Base-by-base conservation (phyloP, 2,329 filamentous ascomycete genomes). In the Phoma sp. region DNA sequence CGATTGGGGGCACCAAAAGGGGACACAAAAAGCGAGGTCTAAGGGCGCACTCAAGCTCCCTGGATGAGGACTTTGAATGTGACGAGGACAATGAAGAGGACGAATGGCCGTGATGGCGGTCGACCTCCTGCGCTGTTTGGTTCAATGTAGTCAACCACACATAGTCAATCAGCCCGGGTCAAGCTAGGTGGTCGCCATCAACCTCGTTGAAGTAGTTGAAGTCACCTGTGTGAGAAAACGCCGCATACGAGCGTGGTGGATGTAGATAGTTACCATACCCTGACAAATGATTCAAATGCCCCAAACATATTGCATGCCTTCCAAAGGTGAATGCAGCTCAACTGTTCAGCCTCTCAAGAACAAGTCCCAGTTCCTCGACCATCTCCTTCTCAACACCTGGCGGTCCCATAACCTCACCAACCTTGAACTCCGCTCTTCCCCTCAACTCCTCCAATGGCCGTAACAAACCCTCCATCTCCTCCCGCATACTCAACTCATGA, bases 1-100 rank as follows among this genome's bases (percentile, higher is more conserved):
- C 53, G 53, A 74, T 73, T 61, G 71, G 71, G 62, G 69, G 70
- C 52, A 70, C 68, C 14, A 75, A 72, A 54, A 66, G 63, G 58
- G 71, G 73, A 55, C 72, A 69, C 42, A 73, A 71, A 56, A 74
- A 69, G 63, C 69, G 66, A 53, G 57, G 68, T 29, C 42, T 73
- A 43, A 66, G 71, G 50, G 60, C 60, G 42, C 56, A 65, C 46
- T 43, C 57, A 43, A 65, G 74, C 65, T 72, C 77, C 61, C 70
- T 78, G 56, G 81, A 82, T 57, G 83, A 85, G 66, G 83, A 84
- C 74, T 77, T 77, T 73, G 84, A 82, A 69, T 74, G 76, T 57
- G 76, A 78, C 50, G 87, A 90, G 69, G 87, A 88, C 51, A 83
- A 84, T 62, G 85, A 89, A 65, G 87, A 78, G 40, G 77, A 89